Evolutionary conservation across 441 rosid genomes (phyloP), one percentile per base, ranked within the genome.

Genomic region (Corymbia calophylla): DNA sequence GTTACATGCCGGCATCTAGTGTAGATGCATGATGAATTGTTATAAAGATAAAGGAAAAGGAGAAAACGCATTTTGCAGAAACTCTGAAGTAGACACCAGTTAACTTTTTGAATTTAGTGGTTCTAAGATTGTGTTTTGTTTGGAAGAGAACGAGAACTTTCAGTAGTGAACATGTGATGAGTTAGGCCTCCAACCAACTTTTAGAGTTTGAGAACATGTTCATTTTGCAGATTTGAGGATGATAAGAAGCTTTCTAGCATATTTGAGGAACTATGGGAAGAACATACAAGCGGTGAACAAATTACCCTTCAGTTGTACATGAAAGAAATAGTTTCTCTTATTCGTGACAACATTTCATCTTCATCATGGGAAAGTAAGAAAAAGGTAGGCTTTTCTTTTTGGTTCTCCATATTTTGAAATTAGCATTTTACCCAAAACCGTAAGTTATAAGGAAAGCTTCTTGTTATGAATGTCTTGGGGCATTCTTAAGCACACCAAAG

Each of bases 231-330:
- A 94, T 98, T 98, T 93, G 99, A 97, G 90, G 98, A 98, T 94
- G 99, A 98, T 92, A 96, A 96, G 94, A 85, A 91, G 91, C 93
- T 96, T 92, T 94, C 99, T 32, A 92, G 96, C 84, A 94, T 96
- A 91, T 97, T 95, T 94, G 99, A 98, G 95, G 99, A 98, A 89
- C 92, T 98, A 89, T 98, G 99, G 99, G 99, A 98, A 94, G 99
- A 98, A 92, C 95, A 92, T 87, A 94, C 97, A 64, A 96, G 98
- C 92, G 98, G 98, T 77, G 99, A 98, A 92, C 93, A 96, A 90
- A 92, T 96, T 82, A 95, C 98, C 84, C 93, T 95, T 84, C 99
- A 97, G 88, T 91, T 98, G 93, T 97, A 95, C 93, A 92, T 96
- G 90, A 94, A 64, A 89, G 99, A 98, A 95, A 96, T 97, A 90